Percentiles rank a stretch among this genome's conserved stretches.
Evolutionary conservation across 371 early-diverging fungal genomes (phyloP).

Genomic region (Zychaea mexicana): DNA sequence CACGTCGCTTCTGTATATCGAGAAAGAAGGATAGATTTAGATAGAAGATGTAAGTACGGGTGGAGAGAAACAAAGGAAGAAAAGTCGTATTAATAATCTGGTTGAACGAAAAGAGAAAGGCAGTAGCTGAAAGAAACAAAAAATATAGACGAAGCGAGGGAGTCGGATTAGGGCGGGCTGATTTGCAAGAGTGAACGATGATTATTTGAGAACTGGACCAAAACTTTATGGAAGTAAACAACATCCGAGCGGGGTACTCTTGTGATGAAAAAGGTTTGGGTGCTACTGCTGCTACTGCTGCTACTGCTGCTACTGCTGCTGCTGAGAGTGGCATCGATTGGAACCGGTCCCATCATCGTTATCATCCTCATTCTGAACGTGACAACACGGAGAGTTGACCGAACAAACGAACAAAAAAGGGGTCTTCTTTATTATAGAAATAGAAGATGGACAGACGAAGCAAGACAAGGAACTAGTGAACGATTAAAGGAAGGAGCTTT

Average conservation of each 20-base stretch:
- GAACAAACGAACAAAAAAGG: not conserved
- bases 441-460: too few relatives aligned
- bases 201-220: slow-evolving; percentile 18
- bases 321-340: not conserved
- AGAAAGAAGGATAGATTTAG: too few relatives aligned
- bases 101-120: not conserved
- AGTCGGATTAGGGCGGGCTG: slow-evolving; percentile 6
- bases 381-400: slow-evolving; percentile 1
- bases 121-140: not conserved
- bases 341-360: slow-evolving; percentile 6
- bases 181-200: slow-evolving; percentile 10
- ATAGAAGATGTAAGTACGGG: too few relatives aligned
- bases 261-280: slow-evolving; percentile 5
- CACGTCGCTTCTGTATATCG: too few relatives aligned
- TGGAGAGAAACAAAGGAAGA: too few relatives aligned
- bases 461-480: not conserved
- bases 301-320: not conserved
- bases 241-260: not conserved
- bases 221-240: slow-evolving; percentile 10
- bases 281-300: not conserved
- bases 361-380: not conserved
- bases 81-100: not conserved
- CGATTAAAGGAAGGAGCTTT: not conserved
- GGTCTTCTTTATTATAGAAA: too few relatives aligned
- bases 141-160: slow-evolving; percentile 1